phyloP scores from a whole-genome alignment of 192 early-diverging fungal species.

The Phlyctochytrium arcticum region DNA sequence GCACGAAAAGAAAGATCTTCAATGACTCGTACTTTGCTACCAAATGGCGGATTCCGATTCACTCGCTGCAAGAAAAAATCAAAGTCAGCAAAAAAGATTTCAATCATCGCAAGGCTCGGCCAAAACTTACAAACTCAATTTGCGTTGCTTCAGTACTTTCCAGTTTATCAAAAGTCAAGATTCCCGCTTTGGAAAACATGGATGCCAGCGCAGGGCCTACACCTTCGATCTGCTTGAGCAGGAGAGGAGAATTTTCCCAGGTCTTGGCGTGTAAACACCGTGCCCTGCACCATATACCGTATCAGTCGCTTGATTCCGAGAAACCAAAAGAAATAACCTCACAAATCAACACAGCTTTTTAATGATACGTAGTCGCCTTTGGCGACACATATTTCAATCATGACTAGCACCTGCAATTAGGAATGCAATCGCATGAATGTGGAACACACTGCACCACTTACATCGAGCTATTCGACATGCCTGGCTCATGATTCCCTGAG shows the following conservation, averaged over 20 bases:
- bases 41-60: slow-evolving; percentile 56
- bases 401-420: too few species aligned
- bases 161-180: slow-evolving; percentile 42
- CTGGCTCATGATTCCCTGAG: slow-evolving; percentile 21
- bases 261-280: slow-evolving; percentile 40
- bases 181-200: slow-evolving; percentile 40
- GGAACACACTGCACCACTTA: background rate
- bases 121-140: slow-evolving; percentile 44
- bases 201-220: slow-evolving; percentile 51
- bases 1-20: background rate
- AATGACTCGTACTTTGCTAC: slow-evolving; percentile 42
- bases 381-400: slow-evolving; percentile 25
- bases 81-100: background rate
- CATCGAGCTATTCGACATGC: slow-evolving; percentile 34
- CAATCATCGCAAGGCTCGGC: background rate
- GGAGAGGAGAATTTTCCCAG: slow-evolving; percentile 40
- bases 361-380: slow-evolving; percentile 29
- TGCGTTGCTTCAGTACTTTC: slow-evolving; percentile 31
- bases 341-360: slow-evolving; percentile 33
- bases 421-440: background rate
- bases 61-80: slow-evolving; percentile 30
- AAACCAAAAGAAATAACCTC: slow-evolving; percentile 9
- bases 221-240: slow-evolving; percentile 56
- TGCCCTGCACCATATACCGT: slow-evolving; percentile 8
- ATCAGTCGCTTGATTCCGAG: background rate